These are phyloP conservation scores for Ceratobasidium theobromae DNA, from an alignment of 1,284 basidiomycete genomes.

Conservation along the genomic window DNA sequence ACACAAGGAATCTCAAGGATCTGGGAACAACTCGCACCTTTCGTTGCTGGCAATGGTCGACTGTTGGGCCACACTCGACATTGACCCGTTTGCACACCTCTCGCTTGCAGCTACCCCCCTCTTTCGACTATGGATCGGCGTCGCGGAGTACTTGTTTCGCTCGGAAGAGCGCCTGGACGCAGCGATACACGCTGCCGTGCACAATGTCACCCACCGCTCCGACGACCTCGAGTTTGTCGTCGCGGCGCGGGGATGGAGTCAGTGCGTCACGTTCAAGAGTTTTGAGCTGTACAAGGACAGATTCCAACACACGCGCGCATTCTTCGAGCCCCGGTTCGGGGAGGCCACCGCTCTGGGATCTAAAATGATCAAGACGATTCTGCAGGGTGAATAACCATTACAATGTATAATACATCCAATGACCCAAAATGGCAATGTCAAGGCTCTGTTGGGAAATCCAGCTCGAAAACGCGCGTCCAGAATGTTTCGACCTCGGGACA, in stretches of 20 bases:
- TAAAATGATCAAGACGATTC: slow-evolving; percentile 89
- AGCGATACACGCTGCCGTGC: slow-evolving; percentile 75
- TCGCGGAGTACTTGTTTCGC: slow-evolving; percentile 93
- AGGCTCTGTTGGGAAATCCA: slow-evolving; percentile 12
- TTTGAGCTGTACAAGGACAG: slow-evolving; percentile 86
- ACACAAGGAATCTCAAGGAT: neutral
- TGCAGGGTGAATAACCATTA: slow-evolving; percentile 37
- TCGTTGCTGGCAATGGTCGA: slow-evolving; percentile 98
- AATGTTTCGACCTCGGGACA: slow-evolving; percentile 7
- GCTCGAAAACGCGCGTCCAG: slow-evolving; percentile 25
- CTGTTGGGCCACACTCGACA: slow-evolving; percentile 87
- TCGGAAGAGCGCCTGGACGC: slow-evolving; percentile 59
- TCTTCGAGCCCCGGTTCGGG: slow-evolving; percentile 87
- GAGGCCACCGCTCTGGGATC: slow-evolving; percentile 81
- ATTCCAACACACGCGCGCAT: slow-evolving; percentile 78
- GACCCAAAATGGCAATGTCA: neutral
- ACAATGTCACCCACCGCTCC: slow-evolving; percentile 79
- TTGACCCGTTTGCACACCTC: slow-evolving; percentile 91
- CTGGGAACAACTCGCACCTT: slow-evolving; percentile 82
- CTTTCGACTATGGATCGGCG: slow-evolving; percentile 96
- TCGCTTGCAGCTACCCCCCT: slow-evolving; percentile 94
- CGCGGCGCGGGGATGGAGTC: slow-evolving; percentile 95
- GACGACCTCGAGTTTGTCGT: slow-evolving; percentile 95
- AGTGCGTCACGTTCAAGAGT: slow-evolving; percentile 89
- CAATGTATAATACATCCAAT: neutral